Evolutionary conservation across 441 rosid genomes (phyloP), one percentile per base, ranked within the genome.

Genomic region (Viola pubescens): DNA sequence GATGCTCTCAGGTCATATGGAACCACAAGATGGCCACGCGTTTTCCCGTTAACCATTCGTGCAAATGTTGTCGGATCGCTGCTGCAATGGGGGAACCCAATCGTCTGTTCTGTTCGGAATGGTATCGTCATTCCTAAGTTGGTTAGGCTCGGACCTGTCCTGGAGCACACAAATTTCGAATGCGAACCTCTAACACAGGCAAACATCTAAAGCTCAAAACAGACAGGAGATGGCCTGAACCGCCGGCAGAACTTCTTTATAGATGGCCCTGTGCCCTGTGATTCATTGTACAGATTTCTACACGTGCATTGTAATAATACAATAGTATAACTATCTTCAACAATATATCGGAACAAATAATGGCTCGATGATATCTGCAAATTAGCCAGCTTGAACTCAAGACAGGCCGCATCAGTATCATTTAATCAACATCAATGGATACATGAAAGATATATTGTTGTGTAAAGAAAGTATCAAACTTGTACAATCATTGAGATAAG

Each of bases 81-180:
- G 60, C 58, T 91, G 74, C 89, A 86, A 71, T 83, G 88, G 89
- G 89, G 80, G 48, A 79, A 81, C 43, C 88, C 84, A 0, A 47
- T 75, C 9, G 84, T 74, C 54, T 87, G 98, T 67, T 73, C 77
- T 52, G 75, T 74, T 1, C 70, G 89, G 60, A 75, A 86, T 81
- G 82, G 76, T 10, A 40, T 87, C 59, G 12, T 87, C 63, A 70
- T 92, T 63, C 91, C 94, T 34, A 86, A 89, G 76, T 59, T 87
- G 13, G 67, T 82, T 45, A 86, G 79, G 69, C 78, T 87, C 0
- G 96, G 95, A 55, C 81, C 95, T 12, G 46, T 87, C 58, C 70
- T 89, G 47, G 98, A 84, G 58, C 97, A 89, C 73, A 86, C 98
- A n/a, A 83, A 86, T 70, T 84, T 94, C 50, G 88, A 85, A 7